These are phyloP conservation scores for Blastobotrys americana DNA, from an alignment of 805 yeast genomes.

Conservation along the genomic window DNA sequence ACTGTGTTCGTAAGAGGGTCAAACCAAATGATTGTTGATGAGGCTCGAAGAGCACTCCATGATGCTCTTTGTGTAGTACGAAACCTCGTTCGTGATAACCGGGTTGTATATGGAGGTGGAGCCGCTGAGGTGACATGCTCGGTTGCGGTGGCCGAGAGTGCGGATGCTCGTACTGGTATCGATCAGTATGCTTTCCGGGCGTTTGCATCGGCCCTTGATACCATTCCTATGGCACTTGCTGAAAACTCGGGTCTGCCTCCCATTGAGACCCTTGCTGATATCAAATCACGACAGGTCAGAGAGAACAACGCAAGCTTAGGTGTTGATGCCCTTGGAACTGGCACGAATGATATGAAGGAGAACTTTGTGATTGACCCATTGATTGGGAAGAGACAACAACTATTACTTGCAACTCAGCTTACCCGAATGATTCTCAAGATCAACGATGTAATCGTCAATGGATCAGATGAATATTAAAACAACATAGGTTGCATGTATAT, in stretches of 20 bases:
- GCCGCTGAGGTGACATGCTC: slow-evolving; percentile 96
- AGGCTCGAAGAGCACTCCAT: slow-evolving; percentile 91
- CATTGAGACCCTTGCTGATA: slow-evolving; percentile 75
- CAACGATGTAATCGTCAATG: slow-evolving; percentile 90
- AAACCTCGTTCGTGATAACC: slow-evolving; percentile 81
- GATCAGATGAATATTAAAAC: slow-evolving; percentile 54
- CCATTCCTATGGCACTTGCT: slow-evolving; percentile 89
- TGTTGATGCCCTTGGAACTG: slow-evolving; percentile 87
- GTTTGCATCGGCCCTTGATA: slow-evolving; percentile 83
- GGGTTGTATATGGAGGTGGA: slow-evolving; percentile 99
- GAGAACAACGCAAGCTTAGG: slow-evolving; percentile 70
- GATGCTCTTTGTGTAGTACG: slow-evolving; percentile 97
- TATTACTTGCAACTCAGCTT: slow-evolving; percentile 90
- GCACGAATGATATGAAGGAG: slow-evolving; percentile 88
- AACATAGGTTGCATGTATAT: too few species aligned
- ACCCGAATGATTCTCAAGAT: slow-evolving; percentile 97
- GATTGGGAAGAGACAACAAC: slow-evolving; percentile 95
- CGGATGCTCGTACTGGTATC: slow-evolving; percentile 88
- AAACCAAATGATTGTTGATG: slow-evolving; percentile 96
- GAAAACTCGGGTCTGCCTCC: slow-evolving; percentile 96
- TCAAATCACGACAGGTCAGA: slow-evolving; percentile 78
- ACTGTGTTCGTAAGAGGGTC: slow-evolving; percentile 93
- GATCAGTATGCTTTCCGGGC: slow-evolving; percentile 98
- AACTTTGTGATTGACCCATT: slow-evolving; percentile 93
- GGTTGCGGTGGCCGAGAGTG: slow-evolving; percentile 80